These are phyloP conservation scores for Ballota nigra DNA, from an alignment of 257 asterid genomes.

Conservation along the genomic window DNA sequence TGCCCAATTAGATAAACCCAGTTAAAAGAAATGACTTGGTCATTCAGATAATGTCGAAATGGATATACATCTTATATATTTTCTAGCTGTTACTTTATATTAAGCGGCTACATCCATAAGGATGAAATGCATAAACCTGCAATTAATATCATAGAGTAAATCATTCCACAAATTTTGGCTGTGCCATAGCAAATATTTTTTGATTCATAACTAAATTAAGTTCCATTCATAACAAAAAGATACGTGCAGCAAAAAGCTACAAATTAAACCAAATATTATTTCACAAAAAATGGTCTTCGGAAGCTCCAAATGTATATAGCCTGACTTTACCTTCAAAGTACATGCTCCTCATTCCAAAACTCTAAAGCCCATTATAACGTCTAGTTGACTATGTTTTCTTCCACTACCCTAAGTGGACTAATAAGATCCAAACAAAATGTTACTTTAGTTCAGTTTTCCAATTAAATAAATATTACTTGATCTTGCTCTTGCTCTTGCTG, in stretches of 20 bases:
- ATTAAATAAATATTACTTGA: background rate
- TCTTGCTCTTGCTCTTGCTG: background rate
- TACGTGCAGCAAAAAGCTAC: background rate
- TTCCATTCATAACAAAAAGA: background rate
- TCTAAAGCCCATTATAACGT: background rate
- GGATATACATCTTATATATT: background rate
- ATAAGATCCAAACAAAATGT: slow-evolving; percentile 2
- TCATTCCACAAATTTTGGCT: background rate
- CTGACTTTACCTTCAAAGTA: background rate
- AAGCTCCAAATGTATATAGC: background rate
- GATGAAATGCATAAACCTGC: background rate
- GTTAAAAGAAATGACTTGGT: background rate
- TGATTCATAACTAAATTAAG: background rate
- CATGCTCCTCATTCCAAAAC: slow-evolving; percentile 4
- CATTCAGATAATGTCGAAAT: background rate
- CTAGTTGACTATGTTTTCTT: background rate
- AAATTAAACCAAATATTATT: background rate
- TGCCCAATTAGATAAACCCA: background rate
- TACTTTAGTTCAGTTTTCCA: background rate
- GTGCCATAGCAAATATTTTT: background rate
- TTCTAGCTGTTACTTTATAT: background rate
- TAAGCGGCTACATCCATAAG: background rate
- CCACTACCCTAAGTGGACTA: background rate
- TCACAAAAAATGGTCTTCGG: slow-evolving; percentile 9
- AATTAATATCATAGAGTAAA: background rate